A percentile compares a stretch with the other conserved stretches of the same genome.
Conservation (phyloP, 2,329 filamentous ascomycete genomes). For the Apiospora sp. region DNA sequence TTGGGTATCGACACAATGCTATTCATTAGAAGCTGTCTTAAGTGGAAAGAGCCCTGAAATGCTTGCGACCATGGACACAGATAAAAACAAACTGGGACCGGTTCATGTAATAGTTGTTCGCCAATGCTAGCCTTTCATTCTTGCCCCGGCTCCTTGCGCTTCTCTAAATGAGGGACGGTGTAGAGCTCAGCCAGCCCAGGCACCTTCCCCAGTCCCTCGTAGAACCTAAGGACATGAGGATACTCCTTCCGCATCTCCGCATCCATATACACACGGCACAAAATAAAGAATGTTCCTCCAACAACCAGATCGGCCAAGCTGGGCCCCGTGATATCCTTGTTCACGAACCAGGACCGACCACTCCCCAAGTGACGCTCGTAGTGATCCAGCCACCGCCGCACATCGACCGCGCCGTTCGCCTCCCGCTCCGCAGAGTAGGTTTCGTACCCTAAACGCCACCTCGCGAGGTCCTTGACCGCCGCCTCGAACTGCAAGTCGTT, state of each 20-base stretch:
- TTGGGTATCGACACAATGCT: too few species aligned
- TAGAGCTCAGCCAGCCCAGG: not conserved
- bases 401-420: not conserved
- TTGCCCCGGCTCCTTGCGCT: conserved; percentile 45
- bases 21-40: too few species aligned
- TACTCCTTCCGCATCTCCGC: conserved; percentile 29
- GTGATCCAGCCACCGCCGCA: not conserved
- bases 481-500: conserved; percentile 29
- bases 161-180: conserved; percentile 40
- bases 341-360: not conserved
- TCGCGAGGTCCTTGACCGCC: not conserved
- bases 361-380: not conserved
- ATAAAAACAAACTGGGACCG: too few species aligned
- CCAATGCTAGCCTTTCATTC: too few species aligned
- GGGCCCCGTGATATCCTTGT: not conserved
- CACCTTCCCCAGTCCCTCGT: conserved; percentile 17
- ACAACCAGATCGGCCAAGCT: conserved; percentile 6
- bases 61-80: too few species aligned
- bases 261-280: not conserved
- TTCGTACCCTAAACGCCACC: not conserved
- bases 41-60: too few species aligned
- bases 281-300: not conserved
- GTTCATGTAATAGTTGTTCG: too few species aligned
- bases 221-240: conserved; percentile 38
- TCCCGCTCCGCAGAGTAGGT: not conserved